Evolutionary conservation across 1,284 basidiomycete species (phyloP).

Genomic region (Rhodotorula sp.): DNA sequence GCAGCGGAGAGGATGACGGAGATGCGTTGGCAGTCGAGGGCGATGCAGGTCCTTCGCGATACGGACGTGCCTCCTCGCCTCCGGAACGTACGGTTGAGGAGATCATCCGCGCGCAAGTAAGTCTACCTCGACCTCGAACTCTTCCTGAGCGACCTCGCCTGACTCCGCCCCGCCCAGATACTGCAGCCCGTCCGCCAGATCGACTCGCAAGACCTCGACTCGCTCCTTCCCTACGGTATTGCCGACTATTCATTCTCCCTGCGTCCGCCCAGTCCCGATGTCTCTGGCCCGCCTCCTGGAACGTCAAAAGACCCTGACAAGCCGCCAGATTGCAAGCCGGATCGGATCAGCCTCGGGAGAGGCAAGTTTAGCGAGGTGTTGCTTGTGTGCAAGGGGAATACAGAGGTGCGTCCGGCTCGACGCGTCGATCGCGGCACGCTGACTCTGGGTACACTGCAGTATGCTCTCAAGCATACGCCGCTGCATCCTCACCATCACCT

Average conservation of each 20-base stretch:
- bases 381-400: constrained; percentile 48
- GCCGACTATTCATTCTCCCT: constrained; percentile 51
- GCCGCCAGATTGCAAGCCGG: constrained; percentile 6
- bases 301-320: not conserved
- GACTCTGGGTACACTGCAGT: constrained; percentile 43
- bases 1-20: constrained; percentile 25
- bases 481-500: constrained; percentile 59
- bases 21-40: not conserved
- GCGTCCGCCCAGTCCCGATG: not conserved
- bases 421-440: not conserved
- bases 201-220: constrained; percentile 35
- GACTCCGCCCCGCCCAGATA: constrained; percentile 1
- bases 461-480: constrained; percentile 59
- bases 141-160: too few relatives aligned
- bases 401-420: constrained; percentile 44
- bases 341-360: constrained; percentile 48
- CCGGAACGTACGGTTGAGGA: constrained; percentile 17
- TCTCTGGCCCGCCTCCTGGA: not conserved
- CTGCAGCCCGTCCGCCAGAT: constrained; percentile 18
- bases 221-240: constrained; percentile 50
- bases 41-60: not conserved
- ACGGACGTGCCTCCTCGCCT: not conserved
- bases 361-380: constrained; percentile 56
- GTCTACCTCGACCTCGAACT: not conserved
- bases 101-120: constrained; percentile 31